Base-by-base conservation (phyloP, 1,284 basidiomycete genomes). In the Tylopilus sp. region DNA sequence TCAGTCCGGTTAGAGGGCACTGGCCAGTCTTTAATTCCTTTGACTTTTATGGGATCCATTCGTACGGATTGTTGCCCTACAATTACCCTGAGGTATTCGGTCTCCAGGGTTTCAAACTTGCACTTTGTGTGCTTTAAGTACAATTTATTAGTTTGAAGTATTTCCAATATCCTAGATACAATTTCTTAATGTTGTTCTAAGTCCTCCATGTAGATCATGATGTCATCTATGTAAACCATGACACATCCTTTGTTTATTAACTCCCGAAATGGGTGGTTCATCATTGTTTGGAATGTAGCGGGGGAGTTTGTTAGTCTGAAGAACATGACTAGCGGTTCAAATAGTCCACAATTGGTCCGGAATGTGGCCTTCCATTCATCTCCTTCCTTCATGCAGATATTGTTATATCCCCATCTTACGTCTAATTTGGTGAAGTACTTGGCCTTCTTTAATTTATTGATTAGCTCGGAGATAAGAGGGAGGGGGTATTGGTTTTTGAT, bases 291-390 rank as follows among this genome's bases (percentile, higher is more conserved):
- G 5, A 68, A 68, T 0, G 34, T 68, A 0, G 65, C n/a, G 0
- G 50, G 68, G 0, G 42, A 68, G 16, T 68, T 68, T 0, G 34
- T 58, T 0, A 68, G 4, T 0, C 65, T 3, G 9, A 68, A 68
- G n/a, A 67, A 68, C 41, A 68, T 67, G 1, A 67, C 59, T 1
- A 62, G 1, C 0, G 34, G 54, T 29, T 68, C 19, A 1, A 63
- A 68, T 0, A 68, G 6, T 0, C 65, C 55, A 0, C 3, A 9
- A 21, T 67, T 68, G 0, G 56, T 68, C 7, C 8, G 12, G 34
- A 68, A 67, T 0, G 42, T 42, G 0, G 52, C 66, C n/a, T 68
- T 68, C 63, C 64, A 68, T 35, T 68, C 31, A 13, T 68, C 57
- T 9, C 42, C 52, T 16, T 65, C 37, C 19, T 29, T 29, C n/a